Base-by-base conservation (phyloP, 1,284 basidiomycete species). In the Salmacisia buchloeana region DNA sequence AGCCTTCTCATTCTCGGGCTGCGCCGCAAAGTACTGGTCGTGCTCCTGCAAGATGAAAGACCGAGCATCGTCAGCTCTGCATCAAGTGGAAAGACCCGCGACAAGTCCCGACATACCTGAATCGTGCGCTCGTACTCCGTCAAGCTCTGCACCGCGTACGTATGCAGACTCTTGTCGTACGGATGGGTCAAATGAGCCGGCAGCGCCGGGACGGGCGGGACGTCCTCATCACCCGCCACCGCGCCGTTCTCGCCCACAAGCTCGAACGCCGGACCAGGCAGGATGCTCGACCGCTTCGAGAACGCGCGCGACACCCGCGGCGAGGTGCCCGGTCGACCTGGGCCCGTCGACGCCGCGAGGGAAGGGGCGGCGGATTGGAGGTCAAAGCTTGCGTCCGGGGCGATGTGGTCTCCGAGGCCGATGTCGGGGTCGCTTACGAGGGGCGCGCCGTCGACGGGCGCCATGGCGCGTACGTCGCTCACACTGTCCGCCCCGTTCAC, bases 41-140 rank as follows among this genome's bases (percentile, higher is more conserved):
- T 75, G 73, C 65, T 75, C 73, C 66, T 73, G 29, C 13, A 9
- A 10, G 21, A n/a, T 23, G 4, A 33, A 59, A 31, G 13, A 38
- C 7, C 39, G 3, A 25, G 38, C 13, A 31, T n/a, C 18, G 7
- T 4, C 12, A 29, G 2, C 25, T 6, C 13, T 3, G 7, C 34
- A 23, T 7, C 25, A 31, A 2, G 4, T 7, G 13, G 18, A 27
- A 18, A 18, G 10, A 41, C 18, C 23, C 58, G 46, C 10, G 27
- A 49, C 3, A 60, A 45, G 3, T 5, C n/a, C 18, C 29, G 15
- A 63, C 62, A 36, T 39, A 64, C 63, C 56, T 67, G 70, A 25
- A 75, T 69, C 38, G 74, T 75, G 60, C 74, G 74, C 39, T 76
- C 74, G 54, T 75, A 76, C 58, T 76, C 74, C 5, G 71, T 43